Evolutionary conservation across 75 land plant species (phyloP), one percentile per base, ranked within the genome.

Genomic region (Sequoiadendron giganteum): DNA sequence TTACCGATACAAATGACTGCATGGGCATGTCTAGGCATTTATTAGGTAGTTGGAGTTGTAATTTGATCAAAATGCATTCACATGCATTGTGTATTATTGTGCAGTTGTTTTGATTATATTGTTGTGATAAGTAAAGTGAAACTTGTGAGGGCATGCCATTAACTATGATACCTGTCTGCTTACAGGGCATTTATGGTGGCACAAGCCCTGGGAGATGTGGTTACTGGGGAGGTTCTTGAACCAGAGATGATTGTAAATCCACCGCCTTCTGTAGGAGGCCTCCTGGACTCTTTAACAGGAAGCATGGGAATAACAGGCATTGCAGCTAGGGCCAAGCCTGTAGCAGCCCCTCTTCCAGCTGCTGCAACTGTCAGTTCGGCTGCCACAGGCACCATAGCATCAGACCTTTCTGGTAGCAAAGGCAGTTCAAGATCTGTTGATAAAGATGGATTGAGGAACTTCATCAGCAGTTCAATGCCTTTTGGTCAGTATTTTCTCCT

Each of bases 381-480:
- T 83, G 93, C 87, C 8, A 86, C 90, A 77, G 99, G 95, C 55
- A 58, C 95, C 85, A 87, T 88, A 28, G 70, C 90, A 45, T 90
- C 92, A 80, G 94, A 94, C 85, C 90, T 92, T 77, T 86, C 92
- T 40, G 92, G 88, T 47, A 88, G 90, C 48, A 89, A 91, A 47
- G 89, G 54, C 15, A 86, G 88, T 85, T 91, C 92, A 68, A 97
- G 92, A 87, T 87, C 92, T 68, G 87, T 95, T 18, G 99, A 98
- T 85, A 98, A 95, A 85, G 99, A 98, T 81, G 88, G 91, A 28
- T 91, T 98, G 56, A 87, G 93, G 25, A 93, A 91, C 61, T 98
- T 98, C 87, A 94, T 97, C 52, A 95, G 92, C 32, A 92, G 95
- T 86, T 91, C 99, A 36, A 97, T 98, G 99, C 99, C 99, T 73